Conservation (phyloP, 2,329 filamentous ascomycete species). For the Penicillium brasilianum region DNA sequence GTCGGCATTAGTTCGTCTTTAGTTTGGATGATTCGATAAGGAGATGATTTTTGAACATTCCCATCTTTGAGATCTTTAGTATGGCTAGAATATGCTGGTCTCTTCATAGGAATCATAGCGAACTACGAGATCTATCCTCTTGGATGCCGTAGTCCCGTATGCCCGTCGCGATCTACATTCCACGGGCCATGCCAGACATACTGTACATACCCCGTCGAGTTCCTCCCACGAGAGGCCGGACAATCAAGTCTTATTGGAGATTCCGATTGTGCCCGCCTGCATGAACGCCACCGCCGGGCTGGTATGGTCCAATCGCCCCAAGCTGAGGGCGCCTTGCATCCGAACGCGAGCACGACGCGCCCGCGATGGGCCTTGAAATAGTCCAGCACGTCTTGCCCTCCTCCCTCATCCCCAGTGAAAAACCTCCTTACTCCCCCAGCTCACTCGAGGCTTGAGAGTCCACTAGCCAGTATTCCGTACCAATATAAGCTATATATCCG, state of each 20-base stretch:
- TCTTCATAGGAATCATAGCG: neutral
- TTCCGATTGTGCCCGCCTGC: slow-evolving; percentile 18
- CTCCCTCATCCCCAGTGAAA: slow-evolving; percentile 17
- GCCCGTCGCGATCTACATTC: slow-evolving; percentile 8
- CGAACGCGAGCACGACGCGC: slow-evolving; percentile 28
- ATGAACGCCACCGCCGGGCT: slow-evolving; percentile 19
- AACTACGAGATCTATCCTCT: neutral
- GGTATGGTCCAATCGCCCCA: slow-evolving; percentile 18
- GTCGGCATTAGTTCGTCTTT: neutral
- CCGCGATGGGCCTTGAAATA: slow-evolving; percentile 26
- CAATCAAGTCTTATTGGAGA: slow-evolving; percentile 2
- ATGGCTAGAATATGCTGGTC: neutral
- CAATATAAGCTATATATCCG: slow-evolving; percentile 8
- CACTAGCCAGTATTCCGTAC: neutral
- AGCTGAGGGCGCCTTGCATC: slow-evolving; percentile 24
- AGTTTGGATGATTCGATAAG: neutral
- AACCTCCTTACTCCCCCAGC: slow-evolving; percentile 3
- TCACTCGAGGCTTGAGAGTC: slow-evolving; percentile 2
- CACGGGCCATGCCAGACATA: slow-evolving; percentile 5
- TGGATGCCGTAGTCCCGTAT: too few relatives aligned
- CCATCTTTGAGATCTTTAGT: too few relatives aligned
- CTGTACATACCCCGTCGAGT: neutral
- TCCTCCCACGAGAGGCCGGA: neutral
- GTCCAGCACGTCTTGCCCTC: slow-evolving; percentile 17
- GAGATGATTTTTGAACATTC: neutral